Base-by-base conservation (phyloP, 2,329 filamentous ascomycete species). In the Calonectria multiphialidica region DNA sequence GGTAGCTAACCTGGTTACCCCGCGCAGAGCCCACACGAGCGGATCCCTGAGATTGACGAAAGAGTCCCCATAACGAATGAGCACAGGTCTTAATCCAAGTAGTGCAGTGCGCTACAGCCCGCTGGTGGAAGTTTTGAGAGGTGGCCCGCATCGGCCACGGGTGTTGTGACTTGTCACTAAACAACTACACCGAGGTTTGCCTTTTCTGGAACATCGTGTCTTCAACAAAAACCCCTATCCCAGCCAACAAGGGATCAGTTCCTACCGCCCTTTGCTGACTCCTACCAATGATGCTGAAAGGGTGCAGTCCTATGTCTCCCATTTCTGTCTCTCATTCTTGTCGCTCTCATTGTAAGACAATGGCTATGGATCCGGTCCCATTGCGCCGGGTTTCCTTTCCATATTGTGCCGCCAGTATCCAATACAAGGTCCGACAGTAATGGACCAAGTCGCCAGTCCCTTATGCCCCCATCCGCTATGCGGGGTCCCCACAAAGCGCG, bases 21-120 rank as follows among this genome's bases (percentile, higher is more conserved):
- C 47, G 47, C 47, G 53, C 50, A 50, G 25, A 42, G 65, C 21
- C 50, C 55, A 63, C 63, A 25, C 63, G 45, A 67, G 72, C 72
- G 66, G 73, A 72, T 57, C 68, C 63, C 53, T 23, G 55, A 63
- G 55, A 65, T 59, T 65, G 61, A 70, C 66, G 40, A 53, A 53
- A 37, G 62, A 42, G 28, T 28, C 33, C 53, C 35, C 53, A 59
- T 40, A 25, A 8, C 35, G 21, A 40, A 59, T 59, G 35, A 50
- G 55, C 28, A 57, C 53, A 44, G 55, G 55, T 40, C 53, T 68
- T 33, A 23, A 23, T 59, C 53, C 35, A 40, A 23, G 15, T 40
- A 40, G 53, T 47, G 44, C 21, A 18, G 13, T 15, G 13, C 35
- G 2, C 35, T 37, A 15, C 35, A 23, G 44, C 12, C 44, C 21